Evolutionary conservation across 495 filamentous ascomycete species (phyloP), one percentile per base, ranked within the genome.

Genomic region (Daldinia loculata): DNA sequence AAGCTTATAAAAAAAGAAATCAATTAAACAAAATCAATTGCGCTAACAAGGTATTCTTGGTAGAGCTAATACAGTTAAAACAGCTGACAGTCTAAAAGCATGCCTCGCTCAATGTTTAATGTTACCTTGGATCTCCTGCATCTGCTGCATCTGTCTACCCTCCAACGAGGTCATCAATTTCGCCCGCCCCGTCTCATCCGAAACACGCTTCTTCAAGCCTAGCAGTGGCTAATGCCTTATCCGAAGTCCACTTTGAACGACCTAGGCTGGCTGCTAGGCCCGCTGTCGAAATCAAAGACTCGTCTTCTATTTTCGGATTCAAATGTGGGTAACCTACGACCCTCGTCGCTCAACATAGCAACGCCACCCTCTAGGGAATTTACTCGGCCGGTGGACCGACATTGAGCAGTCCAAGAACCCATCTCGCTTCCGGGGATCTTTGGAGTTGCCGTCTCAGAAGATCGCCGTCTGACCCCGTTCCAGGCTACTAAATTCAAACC

Each of bases 291-390:
- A 29, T 61, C 17, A 63, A 36, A 60, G 27, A 53, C 27, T 53
- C 36, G 39, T 69, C 51, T 69, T 73, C 70, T 69, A 73, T 73
- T 73, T 73, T 73, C 52, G 70, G 61, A 24, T 51, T 63, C 62
- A 50, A 27, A 38, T 61, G 70, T 69, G 65, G 70, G 51, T 65
- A 68, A 48, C 65, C 60, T 43, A 56, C n/a, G n/a, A 56, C 53
- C 26, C 30, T 56, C 30, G 59, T 63, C 56, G 43, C 43, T 52
- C 19, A 61, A 36, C 53, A 56, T 61, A 62, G 50, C 56, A 61
- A 72, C 61, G 61, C 65, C 65, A 66, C 65, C 19, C 15, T 65
- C 34, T 19, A 26, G 17, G 17, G 22, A 48, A 22, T 3, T 11
- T 4, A 48, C 19, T 48, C 43, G 43, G 43, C 43, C 17, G 17